A percentile compares a stretch with the other conserved stretches of the same genome.
These are phyloP conservation scores for Kazachstania sp. DNA, from an alignment of 1,139 yeast genomes.

Conservation along the genomic window DNA sequence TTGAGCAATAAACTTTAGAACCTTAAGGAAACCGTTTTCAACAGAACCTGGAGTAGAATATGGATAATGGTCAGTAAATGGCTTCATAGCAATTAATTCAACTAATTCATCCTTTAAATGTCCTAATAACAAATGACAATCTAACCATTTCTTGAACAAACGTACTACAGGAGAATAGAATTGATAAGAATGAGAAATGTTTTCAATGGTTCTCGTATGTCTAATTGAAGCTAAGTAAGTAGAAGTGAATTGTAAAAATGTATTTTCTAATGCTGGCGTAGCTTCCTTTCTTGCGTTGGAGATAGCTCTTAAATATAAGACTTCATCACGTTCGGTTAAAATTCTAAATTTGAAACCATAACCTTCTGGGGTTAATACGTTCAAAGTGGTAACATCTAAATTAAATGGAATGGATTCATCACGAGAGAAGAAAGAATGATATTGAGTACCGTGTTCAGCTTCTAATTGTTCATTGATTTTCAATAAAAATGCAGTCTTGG, in stretches of 20 bases:
- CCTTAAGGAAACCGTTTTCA: constrained; percentile 71
- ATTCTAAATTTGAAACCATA: constrained; percentile 71
- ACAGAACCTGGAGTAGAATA: constrained; percentile 71
- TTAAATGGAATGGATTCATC: constrained; percentile 65
- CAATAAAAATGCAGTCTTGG: constrained; percentile 81
- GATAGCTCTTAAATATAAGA: constrained; percentile 61
- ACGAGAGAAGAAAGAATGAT: constrained; percentile 49
- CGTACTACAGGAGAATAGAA: constrained; percentile 75
- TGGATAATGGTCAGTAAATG: constrained; percentile 83
- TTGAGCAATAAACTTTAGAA: constrained; percentile 56
- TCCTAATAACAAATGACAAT: constrained; percentile 54
- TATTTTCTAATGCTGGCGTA: constrained; percentile 50
- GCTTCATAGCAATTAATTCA: constrained; percentile 74
- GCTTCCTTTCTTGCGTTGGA: constrained; percentile 51
- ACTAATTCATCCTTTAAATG: constrained; percentile 72
- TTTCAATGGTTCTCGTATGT: constrained; percentile 71
- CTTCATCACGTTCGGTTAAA: constrained; percentile 74
- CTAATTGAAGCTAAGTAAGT: constrained; percentile 62
- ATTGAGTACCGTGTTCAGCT: constrained; percentile 40
- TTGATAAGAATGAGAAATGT: constrained; percentile 64
- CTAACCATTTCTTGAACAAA: constrained; percentile 81
- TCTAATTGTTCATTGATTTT: constrained; percentile 54
- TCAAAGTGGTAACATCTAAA: constrained; percentile 47
- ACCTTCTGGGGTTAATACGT: constrained; percentile 77
- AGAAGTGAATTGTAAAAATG: constrained; percentile 58